Evolutionary conservation across 371 early-diverging fungal species (phyloP).

Genomic region (Gilbertella persicaria): DNA sequence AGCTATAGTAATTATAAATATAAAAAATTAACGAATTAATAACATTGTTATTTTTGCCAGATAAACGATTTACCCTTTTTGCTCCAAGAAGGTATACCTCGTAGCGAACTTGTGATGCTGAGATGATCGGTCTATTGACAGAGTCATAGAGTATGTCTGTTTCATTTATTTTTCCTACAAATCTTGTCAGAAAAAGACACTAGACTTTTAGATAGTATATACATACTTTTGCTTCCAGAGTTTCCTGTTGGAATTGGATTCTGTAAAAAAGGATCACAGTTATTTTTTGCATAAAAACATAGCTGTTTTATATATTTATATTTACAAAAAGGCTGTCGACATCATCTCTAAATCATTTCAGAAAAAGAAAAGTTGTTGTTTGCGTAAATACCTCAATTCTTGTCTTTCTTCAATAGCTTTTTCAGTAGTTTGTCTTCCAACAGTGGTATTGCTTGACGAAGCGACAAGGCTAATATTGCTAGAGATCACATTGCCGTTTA

Average conservation of each 20-base stretch:
- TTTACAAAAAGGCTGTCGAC: constrained; percentile 10
- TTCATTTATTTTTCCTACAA: constrained; percentile 14
- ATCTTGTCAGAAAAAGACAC: constrained; percentile 14
- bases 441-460: constrained; percentile 14
- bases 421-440: constrained; percentile 15
- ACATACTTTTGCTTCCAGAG: constrained; percentile 10
- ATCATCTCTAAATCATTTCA: constrained; percentile 8
- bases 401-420: constrained; percentile 11
- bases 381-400: constrained; percentile 12
- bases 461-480: constrained; percentile 11
- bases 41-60: constrained; percentile 15
- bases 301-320: constrained; percentile 12
- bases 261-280: constrained; percentile 8
- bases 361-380: constrained; percentile 8
- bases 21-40: constrained; percentile 14
- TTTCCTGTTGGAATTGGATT: constrained; percentile 11
- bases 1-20: constrained; percentile 16
- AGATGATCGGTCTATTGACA: constrained; percentile 10
- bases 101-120: constrained; percentile 13
- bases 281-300: constrained; percentile 12
- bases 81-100: constrained; percentile 11
- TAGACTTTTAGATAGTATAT: constrained; percentile 7
- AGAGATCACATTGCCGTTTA: constrained; percentile 13
- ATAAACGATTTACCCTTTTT: constrained; percentile 14
- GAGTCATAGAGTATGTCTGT: constrained; percentile 12